These are phyloP conservation scores for Dactylellina cionopaga DNA, from an alignment of 2,329 filamentous ascomycete genomes.

Conservation along the genomic window DNA sequence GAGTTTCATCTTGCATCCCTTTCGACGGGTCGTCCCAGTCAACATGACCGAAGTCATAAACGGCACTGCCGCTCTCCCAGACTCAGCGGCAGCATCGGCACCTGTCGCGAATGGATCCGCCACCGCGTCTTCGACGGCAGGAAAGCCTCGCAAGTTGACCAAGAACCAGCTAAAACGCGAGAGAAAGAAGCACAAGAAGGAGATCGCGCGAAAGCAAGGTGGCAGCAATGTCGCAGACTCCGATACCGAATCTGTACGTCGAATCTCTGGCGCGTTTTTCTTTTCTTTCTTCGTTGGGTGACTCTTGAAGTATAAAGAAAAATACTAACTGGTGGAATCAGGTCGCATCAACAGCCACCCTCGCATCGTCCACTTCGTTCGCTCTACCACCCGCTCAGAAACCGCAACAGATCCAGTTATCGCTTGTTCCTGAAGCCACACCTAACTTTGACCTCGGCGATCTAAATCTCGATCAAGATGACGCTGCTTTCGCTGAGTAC, in stretches of 20 bases:
- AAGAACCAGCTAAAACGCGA: conserved; percentile 94
- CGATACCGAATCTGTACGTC: conserved; percentile 60
- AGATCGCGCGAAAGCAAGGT: conserved; percentile 67
- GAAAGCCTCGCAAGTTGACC: conserved; percentile 71
- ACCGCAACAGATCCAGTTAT: conserved; percentile 54
- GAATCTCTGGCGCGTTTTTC: conserved; percentile 6
- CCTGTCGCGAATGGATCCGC: conserved; percentile 32
- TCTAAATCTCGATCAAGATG: conserved; percentile 70
- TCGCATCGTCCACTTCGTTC: conserved; percentile 42
- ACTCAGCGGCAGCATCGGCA: conserved; percentile 13
- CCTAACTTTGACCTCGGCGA: conserved; percentile 65
- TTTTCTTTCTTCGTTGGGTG: conserved; percentile 54
- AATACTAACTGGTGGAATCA: conserved; percentile 50
- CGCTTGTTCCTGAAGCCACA: conserved; percentile 60
- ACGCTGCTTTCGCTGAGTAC: conserved; percentile 85
- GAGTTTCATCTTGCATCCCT: neutral
- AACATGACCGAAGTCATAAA: conserved; percentile 46
- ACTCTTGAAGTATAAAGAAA: conserved; percentile 55
- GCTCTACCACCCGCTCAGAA: conserved; percentile 39
- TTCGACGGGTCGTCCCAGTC: neutral
- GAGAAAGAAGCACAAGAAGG: conserved; percentile 93
- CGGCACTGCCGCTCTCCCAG: conserved; percentile 34
- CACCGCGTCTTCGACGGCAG: conserved; percentile 34
- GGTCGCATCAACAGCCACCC: conserved; percentile 53
- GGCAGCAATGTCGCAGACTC: conserved; percentile 54